Evolutionary conservation across 768 basidiomycete species (phyloP).

Genomic region (Dioszegia hungarica): DNA sequence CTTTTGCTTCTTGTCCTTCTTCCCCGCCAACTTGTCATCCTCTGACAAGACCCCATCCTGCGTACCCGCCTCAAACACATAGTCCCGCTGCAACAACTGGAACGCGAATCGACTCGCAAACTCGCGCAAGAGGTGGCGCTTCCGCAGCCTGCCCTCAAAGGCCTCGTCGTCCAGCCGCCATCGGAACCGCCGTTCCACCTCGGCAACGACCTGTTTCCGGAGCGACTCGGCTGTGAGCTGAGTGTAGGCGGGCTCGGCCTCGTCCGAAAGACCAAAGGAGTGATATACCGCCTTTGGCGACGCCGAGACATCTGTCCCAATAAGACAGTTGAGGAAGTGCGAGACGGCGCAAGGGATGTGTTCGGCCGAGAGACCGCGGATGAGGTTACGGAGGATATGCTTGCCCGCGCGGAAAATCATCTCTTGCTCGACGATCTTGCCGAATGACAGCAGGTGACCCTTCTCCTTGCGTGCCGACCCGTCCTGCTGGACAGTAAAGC

Average conservation of each 20-base stretch:
- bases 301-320: conserved; percentile 45
- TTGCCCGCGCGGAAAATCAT: conserved; percentile 53
- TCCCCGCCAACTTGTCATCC: conserved; percentile 21
- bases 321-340: conserved; percentile 54
- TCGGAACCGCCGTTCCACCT: conserved; percentile 49
- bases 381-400: conserved; percentile 49
- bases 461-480: conserved; percentile 11
- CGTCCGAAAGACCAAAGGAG: conserved; percentile 31
- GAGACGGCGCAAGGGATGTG: conserved; percentile 46
- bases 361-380: conserved; percentile 46
- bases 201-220: conserved; percentile 37
- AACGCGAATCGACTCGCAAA: conserved; percentile 49
- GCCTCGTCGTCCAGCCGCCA: conserved; percentile 43
- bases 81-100: conserved; percentile 50
- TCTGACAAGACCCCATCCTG: neutral
- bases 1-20: conserved; percentile 33
- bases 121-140: conserved; percentile 50
- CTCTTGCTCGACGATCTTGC: conserved; percentile 48
- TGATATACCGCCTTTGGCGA: conserved; percentile 46
- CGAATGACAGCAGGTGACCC: neutral
- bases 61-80: conserved; percentile 20
- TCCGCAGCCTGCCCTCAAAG: conserved; percentile 41
- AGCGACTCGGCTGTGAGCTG: conserved; percentile 48
- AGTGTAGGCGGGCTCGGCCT: conserved; percentile 45
- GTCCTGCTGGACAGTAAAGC: conserved; percentile 33